phyloP scores from a whole-genome alignment of 2,329 filamentous ascomycete genomes.

The Colletotrichum chrysophilum region DNA sequence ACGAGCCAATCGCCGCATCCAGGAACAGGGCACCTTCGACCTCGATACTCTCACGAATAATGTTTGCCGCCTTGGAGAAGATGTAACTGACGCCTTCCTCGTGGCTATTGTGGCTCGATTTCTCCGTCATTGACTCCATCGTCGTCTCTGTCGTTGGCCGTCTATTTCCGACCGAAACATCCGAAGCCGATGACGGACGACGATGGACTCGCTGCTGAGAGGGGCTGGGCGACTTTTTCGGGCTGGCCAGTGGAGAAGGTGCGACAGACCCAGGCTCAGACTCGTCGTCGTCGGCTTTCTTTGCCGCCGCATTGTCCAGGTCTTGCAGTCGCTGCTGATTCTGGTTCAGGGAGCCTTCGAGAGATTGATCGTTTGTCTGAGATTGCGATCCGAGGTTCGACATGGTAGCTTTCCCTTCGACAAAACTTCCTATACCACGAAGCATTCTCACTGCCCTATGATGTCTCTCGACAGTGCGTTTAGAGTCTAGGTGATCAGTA shows the following conservation, averaged over 20 bases:
- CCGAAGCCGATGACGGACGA: background rate
- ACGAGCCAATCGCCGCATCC: constrained; percentile 25
- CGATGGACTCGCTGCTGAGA: constrained; percentile 8
- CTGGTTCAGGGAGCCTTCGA: constrained; percentile 22
- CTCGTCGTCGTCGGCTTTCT: too few relatives aligned
- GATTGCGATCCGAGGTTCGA: constrained; percentile 20
- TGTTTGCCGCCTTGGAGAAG: constrained; percentile 48
- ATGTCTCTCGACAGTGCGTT: constrained; percentile 28
- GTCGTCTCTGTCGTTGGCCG: constrained; percentile 11
- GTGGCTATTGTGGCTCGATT: fast-evolving
- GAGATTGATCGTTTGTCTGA: background rate
- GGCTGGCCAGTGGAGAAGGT: too few relatives aligned
- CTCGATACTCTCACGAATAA: constrained; percentile 46
- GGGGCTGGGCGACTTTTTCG: too few relatives aligned
- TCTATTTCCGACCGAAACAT: constrained; percentile 18
- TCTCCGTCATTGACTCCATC: background rate
- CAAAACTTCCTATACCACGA: constrained; percentile 38
- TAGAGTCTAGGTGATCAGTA: constrained; percentile 40
- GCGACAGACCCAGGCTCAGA: too few relatives aligned
- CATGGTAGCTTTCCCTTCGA: constrained; percentile 36
- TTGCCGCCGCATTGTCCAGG: too few relatives aligned
- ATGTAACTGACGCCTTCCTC: constrained; percentile 27
- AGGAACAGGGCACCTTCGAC: constrained; percentile 24
- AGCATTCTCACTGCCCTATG: constrained; percentile 40
- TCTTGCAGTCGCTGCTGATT: constrained; percentile 24